Evolutionary conservation across 768 basidiomycete species (phyloP).

Genomic region (Phylloporus sp.): DNA sequence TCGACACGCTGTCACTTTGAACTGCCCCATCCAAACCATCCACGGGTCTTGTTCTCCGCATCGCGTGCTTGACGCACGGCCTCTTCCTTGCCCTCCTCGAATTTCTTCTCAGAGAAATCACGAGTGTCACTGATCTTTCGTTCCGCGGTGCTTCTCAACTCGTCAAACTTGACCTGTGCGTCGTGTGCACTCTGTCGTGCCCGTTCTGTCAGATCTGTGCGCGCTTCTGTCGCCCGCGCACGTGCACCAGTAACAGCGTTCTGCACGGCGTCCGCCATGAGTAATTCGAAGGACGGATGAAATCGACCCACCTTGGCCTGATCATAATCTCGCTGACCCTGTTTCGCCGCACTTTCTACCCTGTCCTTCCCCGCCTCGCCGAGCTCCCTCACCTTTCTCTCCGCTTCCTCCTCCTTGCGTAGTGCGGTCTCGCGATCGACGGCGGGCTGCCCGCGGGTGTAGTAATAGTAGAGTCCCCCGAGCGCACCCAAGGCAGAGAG

Average conservation of each 20-base stretch:
- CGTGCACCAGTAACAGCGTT: constrained; percentile 11
- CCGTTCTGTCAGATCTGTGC: constrained; percentile 23
- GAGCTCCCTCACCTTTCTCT: constrained; percentile 24
- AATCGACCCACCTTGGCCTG: constrained; percentile 31
- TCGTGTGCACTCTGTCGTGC: constrained; percentile 24
- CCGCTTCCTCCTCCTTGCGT: constrained; percentile 31
- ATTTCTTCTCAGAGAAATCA: constrained; percentile 23
- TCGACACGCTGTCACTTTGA: constrained; percentile 18
- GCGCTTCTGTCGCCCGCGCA: constrained; percentile 19
- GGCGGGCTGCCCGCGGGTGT: constrained; percentile 21
- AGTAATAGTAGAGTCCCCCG: constrained; percentile 37
- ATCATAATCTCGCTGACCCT: constrained; percentile 32
- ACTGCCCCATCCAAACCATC: constrained; percentile 39
- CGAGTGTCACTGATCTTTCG: constrained; percentile 22
- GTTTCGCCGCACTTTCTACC: constrained; percentile 24
- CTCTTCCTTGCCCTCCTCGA: constrained; percentile 30
- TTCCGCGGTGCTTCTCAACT: constrained; percentile 25
- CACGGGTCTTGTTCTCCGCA: constrained; percentile 26
- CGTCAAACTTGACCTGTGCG: constrained; percentile 21
- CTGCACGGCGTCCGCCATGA: constrained; percentile 6
- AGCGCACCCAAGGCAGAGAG: constrained; percentile 31
- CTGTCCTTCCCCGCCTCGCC: constrained; percentile 31
- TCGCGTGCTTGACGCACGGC: constrained; percentile 18
- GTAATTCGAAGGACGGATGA: neutral
- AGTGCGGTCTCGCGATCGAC: constrained; percentile 22